Conservation (phyloP, 192 early-diverging fungal species). For the Linnemannia exigua region DNA sequence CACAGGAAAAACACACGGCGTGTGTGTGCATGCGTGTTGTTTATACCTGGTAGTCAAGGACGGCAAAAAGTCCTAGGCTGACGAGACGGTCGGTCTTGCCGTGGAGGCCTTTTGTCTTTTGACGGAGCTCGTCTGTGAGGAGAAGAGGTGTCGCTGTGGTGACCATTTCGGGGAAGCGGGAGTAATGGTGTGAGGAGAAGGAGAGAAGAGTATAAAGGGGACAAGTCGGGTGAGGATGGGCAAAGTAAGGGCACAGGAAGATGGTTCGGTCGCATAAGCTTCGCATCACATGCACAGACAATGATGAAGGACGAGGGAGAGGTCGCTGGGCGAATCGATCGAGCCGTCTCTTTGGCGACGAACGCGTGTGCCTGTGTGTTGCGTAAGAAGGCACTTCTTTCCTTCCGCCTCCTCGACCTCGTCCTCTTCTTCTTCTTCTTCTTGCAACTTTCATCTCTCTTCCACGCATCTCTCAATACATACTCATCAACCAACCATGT, state of each 20-base stretch:
- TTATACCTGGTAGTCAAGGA: constrained; percentile 44
- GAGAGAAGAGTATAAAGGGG: not conserved
- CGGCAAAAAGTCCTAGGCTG: constrained; percentile 35
- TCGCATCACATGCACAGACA: not conserved
- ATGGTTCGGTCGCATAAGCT: not conserved
- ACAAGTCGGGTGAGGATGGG: not conserved
- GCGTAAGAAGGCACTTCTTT: not conserved
- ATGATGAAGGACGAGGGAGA: not conserved
- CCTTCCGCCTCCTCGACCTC: not conserved
- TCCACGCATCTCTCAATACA: not conserved
- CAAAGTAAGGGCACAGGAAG: not conserved
- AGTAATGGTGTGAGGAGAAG: not conserved
- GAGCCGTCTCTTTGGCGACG: not conserved
- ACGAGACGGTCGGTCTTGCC: constrained; percentile 40
- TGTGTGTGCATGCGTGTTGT: not conserved
- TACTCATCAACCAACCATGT: not conserved
- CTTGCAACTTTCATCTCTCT: not conserved
- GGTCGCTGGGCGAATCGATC: not conserved
- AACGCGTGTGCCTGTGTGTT: not conserved
- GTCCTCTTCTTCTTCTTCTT: not conserved
- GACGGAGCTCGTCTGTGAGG: constrained; percentile 41
- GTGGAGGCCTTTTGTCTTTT: constrained; percentile 39
- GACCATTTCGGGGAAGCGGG: not conserved
- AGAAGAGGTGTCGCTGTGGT: not conserved
- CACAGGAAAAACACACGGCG: not conserved